phyloP scores from a whole-genome alignment of 2,329 filamentous ascomycete species.

The Lachnellula occidentalis region DNA sequence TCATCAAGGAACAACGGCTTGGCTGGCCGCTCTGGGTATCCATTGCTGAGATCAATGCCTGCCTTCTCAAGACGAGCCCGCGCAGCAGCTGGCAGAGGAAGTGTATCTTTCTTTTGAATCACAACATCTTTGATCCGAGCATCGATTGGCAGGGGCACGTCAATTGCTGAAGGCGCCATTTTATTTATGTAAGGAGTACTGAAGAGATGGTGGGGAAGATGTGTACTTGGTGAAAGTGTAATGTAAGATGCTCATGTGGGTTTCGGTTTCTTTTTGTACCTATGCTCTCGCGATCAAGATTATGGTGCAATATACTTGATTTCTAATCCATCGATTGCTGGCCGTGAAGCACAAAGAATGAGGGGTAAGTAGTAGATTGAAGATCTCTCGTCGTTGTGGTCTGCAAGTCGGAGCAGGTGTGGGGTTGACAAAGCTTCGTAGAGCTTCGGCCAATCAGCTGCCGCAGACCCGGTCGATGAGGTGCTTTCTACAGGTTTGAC shows the following conservation, averaged over 20 bases:
- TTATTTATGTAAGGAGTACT: conserved; percentile 4
- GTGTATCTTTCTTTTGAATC: conserved; percentile 56
- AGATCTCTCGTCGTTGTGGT: not conserved
- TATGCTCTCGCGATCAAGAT: not conserved
- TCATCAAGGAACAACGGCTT: conserved; percentile 65
- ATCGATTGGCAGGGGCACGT: conserved; percentile 51
- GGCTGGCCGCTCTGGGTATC: conserved; percentile 66
- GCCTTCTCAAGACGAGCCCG: conserved; percentile 58
- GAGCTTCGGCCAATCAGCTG: not conserved
- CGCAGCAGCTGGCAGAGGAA: conserved; percentile 54
- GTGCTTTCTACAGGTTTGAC: conserved; percentile 7
- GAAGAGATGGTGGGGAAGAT: too few species aligned
- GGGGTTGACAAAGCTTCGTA: conserved; percentile 13
- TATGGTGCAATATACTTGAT: not conserved
- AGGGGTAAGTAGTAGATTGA: conserved; percentile 4
- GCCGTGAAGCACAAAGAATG: not conserved
- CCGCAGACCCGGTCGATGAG: not conserved
- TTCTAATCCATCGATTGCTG: not conserved
- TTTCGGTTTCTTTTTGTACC: not conserved
- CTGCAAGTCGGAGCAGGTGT: conserved; percentile 11
- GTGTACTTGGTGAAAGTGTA: not conserved
- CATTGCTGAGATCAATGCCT: conserved; percentile 62
- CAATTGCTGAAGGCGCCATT: conserved; percentile 39
- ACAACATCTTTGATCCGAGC: conserved; percentile 58
- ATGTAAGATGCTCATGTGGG: not conserved